A percentile compares a stretch with the other conserved stretches of the same genome.
Evolutionary conservation across 1,284 basidiomycete genomes (phyloP).

Genomic region (Tilletiopsis washingtonensis): DNA sequence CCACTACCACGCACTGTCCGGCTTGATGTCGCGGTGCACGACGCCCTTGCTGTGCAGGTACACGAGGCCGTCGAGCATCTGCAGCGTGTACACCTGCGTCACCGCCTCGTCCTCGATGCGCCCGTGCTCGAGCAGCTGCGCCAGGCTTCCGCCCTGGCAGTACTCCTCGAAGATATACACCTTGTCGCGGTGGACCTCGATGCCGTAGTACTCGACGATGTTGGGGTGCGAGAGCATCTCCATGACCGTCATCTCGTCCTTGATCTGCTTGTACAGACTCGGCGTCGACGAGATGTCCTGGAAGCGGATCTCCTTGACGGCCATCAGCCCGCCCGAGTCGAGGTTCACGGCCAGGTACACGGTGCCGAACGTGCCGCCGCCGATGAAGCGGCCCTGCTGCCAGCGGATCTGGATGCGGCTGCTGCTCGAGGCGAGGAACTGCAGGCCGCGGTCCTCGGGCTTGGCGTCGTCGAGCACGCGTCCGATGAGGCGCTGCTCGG

Average conservation of each 20-base stretch:
- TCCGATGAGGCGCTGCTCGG: slow-evolving; percentile 39
- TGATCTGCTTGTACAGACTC: slow-evolving; percentile 70
- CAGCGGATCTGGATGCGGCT: slow-evolving; percentile 94
- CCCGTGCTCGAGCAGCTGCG: slow-evolving; percentile 81
- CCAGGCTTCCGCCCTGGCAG: slow-evolving; percentile 91
- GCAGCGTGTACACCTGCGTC: slow-evolving; percentile 89
- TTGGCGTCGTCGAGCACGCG: slow-evolving; percentile 45
- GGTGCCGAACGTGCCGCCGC: slow-evolving; percentile 75
- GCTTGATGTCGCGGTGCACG: slow-evolving; percentile 95
- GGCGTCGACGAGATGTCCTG: slow-evolving; percentile 71
- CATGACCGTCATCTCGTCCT: slow-evolving; percentile 96
- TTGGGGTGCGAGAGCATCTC: slow-evolving; percentile 97
- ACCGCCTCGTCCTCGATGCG: slow-evolving; percentile 95
- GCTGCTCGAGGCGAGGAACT: slow-evolving; percentile 54
- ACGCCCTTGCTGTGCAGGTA: slow-evolving; percentile 90
- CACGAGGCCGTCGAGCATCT: slow-evolving; percentile 87
- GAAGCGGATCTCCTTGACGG: slow-evolving; percentile 98
- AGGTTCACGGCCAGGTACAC: slow-evolving; percentile 95
- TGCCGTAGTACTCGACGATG: slow-evolving; percentile 97
- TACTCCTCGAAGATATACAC: slow-evolving; percentile 99
- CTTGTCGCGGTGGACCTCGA: slow-evolving; percentile 97
- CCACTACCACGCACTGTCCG: slow-evolving; percentile 70
- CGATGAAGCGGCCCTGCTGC: slow-evolving; percentile 98
- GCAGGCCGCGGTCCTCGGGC: slow-evolving; percentile 41
- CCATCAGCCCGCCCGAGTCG: slow-evolving; percentile 94